phyloP scores from a whole-genome alignment of 345 rosid species.

The Turnera subulata region DNA sequence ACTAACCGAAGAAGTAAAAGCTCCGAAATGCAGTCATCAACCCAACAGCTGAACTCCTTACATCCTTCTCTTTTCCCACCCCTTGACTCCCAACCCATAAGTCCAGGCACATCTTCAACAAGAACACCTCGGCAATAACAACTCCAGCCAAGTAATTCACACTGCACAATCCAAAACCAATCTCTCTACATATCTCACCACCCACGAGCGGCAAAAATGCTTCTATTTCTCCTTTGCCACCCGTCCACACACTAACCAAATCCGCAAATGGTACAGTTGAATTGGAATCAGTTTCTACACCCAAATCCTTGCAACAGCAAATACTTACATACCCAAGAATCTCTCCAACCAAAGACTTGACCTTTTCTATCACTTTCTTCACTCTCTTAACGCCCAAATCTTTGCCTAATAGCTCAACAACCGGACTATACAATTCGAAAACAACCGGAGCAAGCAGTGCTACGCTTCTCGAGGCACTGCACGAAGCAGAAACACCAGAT shows the following conservation, averaged over 20 bases:
- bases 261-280: slow-evolving; percentile 26
- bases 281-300: slow-evolving; percentile 19
- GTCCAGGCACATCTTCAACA: slow-evolving; percentile 48
- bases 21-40: slow-evolving; percentile 40
- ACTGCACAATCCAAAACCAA: slow-evolving; percentile 25
- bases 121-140: slow-evolving; percentile 41
- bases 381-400: slow-evolving; percentile 30
- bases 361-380: slow-evolving; percentile 31
- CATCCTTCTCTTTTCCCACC: slow-evolving; percentile 34
- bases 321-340: slow-evolving; percentile 41
- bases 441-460: slow-evolving; percentile 53
- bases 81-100: slow-evolving; percentile 19
- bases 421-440: slow-evolving; percentile 29
- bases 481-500: slow-evolving; percentile 37
- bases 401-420: slow-evolving; percentile 24
- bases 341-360: slow-evolving; percentile 36
- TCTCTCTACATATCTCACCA: slow-evolving; percentile 21
- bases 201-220: slow-evolving; percentile 39
- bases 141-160: slow-evolving; percentile 45
- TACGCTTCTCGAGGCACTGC: slow-evolving; percentile 33
- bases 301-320: slow-evolving; percentile 28
- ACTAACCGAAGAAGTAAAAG: slow-evolving; percentile 50
- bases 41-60: slow-evolving; percentile 46
- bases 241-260: slow-evolving; percentile 42
- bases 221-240: slow-evolving; percentile 20